Percentiles rank a stretch among this genome's conserved stretches.
Evolutionary conservation across 208 protist species (phyloP).

Genomic region (Leishmania braziliensis): DNA sequence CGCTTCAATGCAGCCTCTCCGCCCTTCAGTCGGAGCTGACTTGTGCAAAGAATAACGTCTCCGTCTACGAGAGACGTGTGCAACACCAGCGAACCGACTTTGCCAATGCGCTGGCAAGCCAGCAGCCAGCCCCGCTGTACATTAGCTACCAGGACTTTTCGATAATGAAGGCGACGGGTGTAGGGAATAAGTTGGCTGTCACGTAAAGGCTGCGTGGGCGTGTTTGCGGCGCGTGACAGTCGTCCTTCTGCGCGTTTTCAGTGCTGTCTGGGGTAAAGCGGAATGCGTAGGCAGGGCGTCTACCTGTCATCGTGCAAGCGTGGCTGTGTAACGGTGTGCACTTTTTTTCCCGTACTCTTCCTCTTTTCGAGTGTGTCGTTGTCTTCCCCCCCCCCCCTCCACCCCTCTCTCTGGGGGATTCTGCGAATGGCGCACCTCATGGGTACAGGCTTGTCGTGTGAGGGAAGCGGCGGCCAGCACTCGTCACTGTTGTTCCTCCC

Average conservation of each 20-base stretch:
- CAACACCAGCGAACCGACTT: not conserved
- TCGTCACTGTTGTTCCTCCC: not conserved
- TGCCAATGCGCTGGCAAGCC: not conserved
- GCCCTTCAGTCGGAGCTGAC: conserved; percentile 1
- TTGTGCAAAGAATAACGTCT: not conserved
- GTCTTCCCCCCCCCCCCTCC: not conserved
- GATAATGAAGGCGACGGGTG: conserved; percentile 20
- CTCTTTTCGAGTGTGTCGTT: not conserved
- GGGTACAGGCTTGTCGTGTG: not conserved
- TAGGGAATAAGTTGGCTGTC: conserved; percentile 25
- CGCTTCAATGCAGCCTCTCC: not conserved
- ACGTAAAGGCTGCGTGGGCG: not conserved
- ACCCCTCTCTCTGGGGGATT: not conserved
- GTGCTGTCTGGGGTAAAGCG: not conserved
- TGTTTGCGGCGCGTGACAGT: not conserved
- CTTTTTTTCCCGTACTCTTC: not conserved
- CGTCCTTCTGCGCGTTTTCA: not conserved
- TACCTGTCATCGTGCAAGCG: too few relatives aligned
- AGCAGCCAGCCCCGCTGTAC: conserved; percentile 51
- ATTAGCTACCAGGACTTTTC: conserved; percentile 31
- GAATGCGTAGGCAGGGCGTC: not conserved
- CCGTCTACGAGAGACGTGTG: not conserved
- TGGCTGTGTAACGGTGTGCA: not conserved
- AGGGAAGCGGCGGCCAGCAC: not conserved
- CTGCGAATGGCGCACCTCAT: not conserved